Evolutionary conservation across 768 basidiomycete genomes (phyloP), one percentile per base, ranked within the genome.

Genomic region (Tulasnella sp.): DNA sequence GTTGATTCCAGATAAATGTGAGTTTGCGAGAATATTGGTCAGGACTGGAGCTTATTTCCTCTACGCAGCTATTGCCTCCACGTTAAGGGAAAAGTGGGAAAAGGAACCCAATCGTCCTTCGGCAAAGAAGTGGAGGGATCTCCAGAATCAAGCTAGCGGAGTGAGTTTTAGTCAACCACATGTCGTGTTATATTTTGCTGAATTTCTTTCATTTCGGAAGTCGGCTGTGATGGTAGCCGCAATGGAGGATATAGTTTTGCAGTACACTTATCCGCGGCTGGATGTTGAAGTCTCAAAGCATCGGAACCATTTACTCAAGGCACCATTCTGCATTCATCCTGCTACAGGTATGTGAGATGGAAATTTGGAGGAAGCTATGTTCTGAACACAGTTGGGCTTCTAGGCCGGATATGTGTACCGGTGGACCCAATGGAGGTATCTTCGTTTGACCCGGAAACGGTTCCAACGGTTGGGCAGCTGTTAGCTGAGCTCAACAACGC

Each of bases 251-350:
- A 77, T 96, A 53, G 71, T 95, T 41, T 69, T 99, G 10, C 83
- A 89, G 58, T 96, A 95, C 65, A 93, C 86, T 0, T 99, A 98
- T 65, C 93, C 93, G 1, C 79, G 95, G 10, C 75, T 99, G 48
- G 95, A 99, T 64, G 85, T 86, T 12, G 95, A 99, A 65, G 95
- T 99, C 25, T 92, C 91, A 2, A 93, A 98, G 61, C 88, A 92
- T 62, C 76, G 91, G 44, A 98, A 99, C 68, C 95, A 99, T 70
- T 73, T 99, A 69, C 76, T 99, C 48, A 99, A 99, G 67, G 83
- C 89, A 19, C 95, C 95, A 0, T 99, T 99, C 66, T 95, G 92
- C 62, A 71, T 98, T 0, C 95, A 99, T 65, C 95, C 95, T 0
- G 87, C 87, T 57, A 99, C 95, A 2, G 68, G 68, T 69, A 15